Evolutionary conservation across 148 eudicot genomes (phyloP).

Genomic region (Pouteria glomerata): DNA sequence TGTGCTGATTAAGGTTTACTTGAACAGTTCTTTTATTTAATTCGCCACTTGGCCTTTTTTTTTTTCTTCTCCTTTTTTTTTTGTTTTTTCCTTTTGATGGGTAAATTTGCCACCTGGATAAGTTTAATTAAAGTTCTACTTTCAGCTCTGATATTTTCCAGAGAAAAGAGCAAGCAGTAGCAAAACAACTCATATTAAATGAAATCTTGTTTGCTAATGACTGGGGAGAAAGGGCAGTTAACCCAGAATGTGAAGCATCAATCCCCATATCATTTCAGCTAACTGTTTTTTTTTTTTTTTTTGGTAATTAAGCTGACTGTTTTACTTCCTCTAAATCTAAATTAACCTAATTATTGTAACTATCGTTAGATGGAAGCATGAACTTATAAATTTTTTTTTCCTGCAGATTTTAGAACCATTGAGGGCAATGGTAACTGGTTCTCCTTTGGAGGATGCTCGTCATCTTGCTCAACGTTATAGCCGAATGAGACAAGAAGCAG

Average conservation of each 20-base stretch:
- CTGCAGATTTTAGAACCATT: slow-evolving; percentile 90
- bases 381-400: not conserved
- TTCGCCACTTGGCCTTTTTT: no score
- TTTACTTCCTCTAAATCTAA: not conserved
- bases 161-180: not conserved
- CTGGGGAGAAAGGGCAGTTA: not conserved
- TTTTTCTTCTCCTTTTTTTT: no score
- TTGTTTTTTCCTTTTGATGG: no score
- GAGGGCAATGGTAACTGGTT: slow-evolving; percentile 69
- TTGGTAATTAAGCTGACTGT: no score
- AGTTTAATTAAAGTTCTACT: no score
- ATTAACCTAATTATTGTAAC: not conserved
- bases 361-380: not conserved
- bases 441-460: slow-evolving; percentile 96
- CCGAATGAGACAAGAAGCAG: slow-evolving; percentile 99
- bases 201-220: not conserved
- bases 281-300: no score
- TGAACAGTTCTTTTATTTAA: not conserved
- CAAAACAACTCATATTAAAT: not conserved
- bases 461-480: slow-evolving; percentile 98
- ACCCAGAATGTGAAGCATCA: not conserved
- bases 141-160: not conserved
- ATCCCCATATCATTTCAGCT: not conserved
- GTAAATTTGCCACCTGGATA: no score
- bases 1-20: not conserved